Evolutionary conservation across 805 yeast genomes (phyloP), one percentile per base, ranked within the genome.

Genomic region (Komagataella populi): DNA sequence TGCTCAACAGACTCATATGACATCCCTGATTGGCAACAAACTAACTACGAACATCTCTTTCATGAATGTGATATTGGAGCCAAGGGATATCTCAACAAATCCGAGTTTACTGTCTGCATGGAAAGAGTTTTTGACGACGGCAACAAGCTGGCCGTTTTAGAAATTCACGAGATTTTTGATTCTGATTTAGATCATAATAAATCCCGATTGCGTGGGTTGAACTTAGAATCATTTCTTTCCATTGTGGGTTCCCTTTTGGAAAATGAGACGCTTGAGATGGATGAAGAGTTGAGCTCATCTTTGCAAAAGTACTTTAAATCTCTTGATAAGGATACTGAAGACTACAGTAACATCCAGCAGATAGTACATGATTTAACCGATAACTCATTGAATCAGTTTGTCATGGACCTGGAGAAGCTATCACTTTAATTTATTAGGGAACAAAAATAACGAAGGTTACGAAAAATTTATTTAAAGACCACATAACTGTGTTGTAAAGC

Each of bases 1-100:
- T 30, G 43, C 10, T 18, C 23, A 3, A 58, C 66, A 7, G 55
- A 57, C 49, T 57, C 63, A 60, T 61, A 64, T 36, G 64, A 60
- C 48, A 51, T 69, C 47, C 62, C 70, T 6, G 67, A 70, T 1
- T 60, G 60, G 23, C 71, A 69, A 50, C 54, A 68, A 18, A 73
- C 68, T 47, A 75, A 73, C 51, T 71, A 71, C 55, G 75, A 71
- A 54, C 57, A 70, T 4, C 68, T 72, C 14, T 76, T 76, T 54
- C 59, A 73, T 8, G 69, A 67, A 52, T 70, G 70, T 52, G 68
- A 64, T 52, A 62, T 59, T 36, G 65, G 68, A 1, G 62, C 62
- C 48, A 69, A 68, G 51, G 65, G 67, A 44, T 61, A 65, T 43
- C 59, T 76, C 50, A 63, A 65, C 39, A 70, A 70, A 51, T 49